Base-by-base conservation (phyloP, 768 basidiomycete species). In the Pholiota microspora region DNA sequence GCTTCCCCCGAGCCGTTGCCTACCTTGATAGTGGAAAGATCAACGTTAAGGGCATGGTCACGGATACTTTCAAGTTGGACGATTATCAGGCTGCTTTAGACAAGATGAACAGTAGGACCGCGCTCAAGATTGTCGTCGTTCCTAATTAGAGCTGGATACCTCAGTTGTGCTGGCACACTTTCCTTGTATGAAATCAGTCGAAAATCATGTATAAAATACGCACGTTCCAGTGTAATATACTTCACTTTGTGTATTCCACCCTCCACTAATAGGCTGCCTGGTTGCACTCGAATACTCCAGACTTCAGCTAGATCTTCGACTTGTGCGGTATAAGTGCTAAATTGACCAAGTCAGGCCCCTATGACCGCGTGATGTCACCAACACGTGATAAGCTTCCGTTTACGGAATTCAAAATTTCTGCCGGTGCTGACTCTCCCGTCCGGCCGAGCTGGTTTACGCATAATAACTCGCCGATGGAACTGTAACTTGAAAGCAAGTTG, bases 11-110 rank as follows among this genome's bases (percentile, higher is more conserved):
- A 4, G 92, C 93, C 2, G 84, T 96, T 31, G 89, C 85, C 10
- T 94, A 94, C 68, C 83, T 96, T 16, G 93, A 96, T 62, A 83
- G 84, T 59, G 89, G 90, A 6, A 94, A 92, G 73, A 76, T 94
- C 63, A 87, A 77, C 51, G 81, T 88, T 21, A 85, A 87, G 67
- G 89, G 88, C n/a, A 89, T 92, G 71, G 72, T 74, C 21, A 64
- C 90, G 24, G 81, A 89, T 62, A 66, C 82, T 12, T 89, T 80
- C 71, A 82, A 81, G 59, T 68, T 90, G 50, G 83, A 85, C 49
- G 82, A 89, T 49, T 89, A 81, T 67, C 85, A 88, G 67, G 71
- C 73, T 21, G 88, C 88, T 3, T 69, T 91, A 52, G 81, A 89
- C 67, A 88, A 86, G 72, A 86, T 89, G 85, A 81, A 71, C 59